Base-by-base conservation (phyloP, 495 filamentous ascomycete genomes). In the Lasiosphaeriaceae sp. region DNA sequence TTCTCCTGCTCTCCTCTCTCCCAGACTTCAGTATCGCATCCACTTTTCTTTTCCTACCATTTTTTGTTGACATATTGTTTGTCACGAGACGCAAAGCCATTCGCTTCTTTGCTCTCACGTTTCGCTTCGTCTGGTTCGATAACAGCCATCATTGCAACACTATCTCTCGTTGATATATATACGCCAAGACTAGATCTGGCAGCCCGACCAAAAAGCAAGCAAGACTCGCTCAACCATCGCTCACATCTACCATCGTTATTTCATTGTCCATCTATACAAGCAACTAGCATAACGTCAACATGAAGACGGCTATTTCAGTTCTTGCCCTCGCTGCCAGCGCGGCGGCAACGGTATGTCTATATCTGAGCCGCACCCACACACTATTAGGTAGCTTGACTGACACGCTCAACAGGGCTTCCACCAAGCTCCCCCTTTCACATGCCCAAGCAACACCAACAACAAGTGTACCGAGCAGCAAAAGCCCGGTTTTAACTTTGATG, bases 381-480 rank as follows among this genome's bases (percentile, higher is more conserved):
- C 23, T 47, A 41, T 14, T 11, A 4, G 11, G 11, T 19, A 16
- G 16, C 17, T 22, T 50, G 12, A 61, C 64, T 71, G 54, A 71
- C 65, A 55, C 46, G 45, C 6, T 7, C 11, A 29, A 24, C 45
- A 70, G 67, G 68, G 70, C 67, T 92, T 88, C 81, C 71, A 73
- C 65, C 75, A 80, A 55, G 79, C 83, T 51, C 68, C 77, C 39
- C 70, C 78, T 48, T 96, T 85, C 74, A 74, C 75, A 47, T 87
- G 78, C 75, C 90, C 90, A 8, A 73, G 73, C 49, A 91, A 89
- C 77, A 86, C 83, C 64, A 73, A 90, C 74, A 93, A 95, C 74
- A 71, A 85, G 50, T 96, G 91, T 77, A 84, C 78, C 48, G 67
- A 80, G 16, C 62, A 85, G 53, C 87, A 92, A 71, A 68, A 76